Base-by-base conservation (phyloP, 2,329 filamentous ascomycete species). In the Ophiosphaerella herpotricha region DNA sequence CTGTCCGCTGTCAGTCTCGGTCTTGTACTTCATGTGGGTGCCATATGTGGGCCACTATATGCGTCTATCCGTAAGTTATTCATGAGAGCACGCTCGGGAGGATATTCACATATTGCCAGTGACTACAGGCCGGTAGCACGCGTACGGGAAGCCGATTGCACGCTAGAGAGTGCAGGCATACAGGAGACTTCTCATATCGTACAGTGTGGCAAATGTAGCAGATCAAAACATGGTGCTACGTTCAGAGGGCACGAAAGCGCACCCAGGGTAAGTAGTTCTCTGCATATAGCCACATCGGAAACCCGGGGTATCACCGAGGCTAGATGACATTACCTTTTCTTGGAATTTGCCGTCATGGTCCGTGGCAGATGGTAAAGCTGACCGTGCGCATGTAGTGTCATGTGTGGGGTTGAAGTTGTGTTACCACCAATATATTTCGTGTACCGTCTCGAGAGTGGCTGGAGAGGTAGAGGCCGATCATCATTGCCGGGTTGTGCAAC, bases 371-470 rank as follows among this genome's bases (percentile, higher is more conserved):
- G 31, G 24, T 37, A 29, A 47, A 39, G 50, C 48, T 45, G 52
- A 61, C 54, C 53, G 62, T 18, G 16, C 52, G 59, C 42, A 58
- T 57, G 67, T 55, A 41, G 61, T 67, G 57, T 50, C 45, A 60
- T 55, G 53, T 64, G 60, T 61, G 61, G 62, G 53, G 63, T 53
- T 54, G 49, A 36, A 43, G 39, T 36, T 34, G 54, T 58, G 46
- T 46, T 58, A 45, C 39, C 40, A 54, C 45, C 50, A 55, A 34
- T 18, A 46, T 33, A 50, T 52, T 52, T 47, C 45, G 62, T 67
- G 57, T 40, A 50, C 62, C 59, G 47, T 24, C 43, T 57, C 46
- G 46, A 55, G 56, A 50, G 52, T 52, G 48, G 50, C 47, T 58
- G 46, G 40, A 44, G 45, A 47, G 33, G 46, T 29, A 34, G 33